Evolutionary conservation across 768 basidiomycete species (phyloP).

Genomic region (Podaxis mareebaensis): DNA sequence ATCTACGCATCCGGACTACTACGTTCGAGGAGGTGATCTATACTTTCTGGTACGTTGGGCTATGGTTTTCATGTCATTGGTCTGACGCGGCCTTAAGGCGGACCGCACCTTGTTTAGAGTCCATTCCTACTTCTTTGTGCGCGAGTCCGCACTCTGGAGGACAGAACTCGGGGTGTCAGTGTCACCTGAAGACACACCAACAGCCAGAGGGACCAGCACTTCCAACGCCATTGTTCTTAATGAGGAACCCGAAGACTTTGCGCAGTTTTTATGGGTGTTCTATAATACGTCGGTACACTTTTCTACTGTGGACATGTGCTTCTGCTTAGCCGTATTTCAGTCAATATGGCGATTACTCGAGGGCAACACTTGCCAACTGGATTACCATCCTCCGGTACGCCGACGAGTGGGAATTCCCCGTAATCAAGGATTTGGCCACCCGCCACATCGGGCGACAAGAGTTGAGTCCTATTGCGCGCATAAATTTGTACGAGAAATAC

Average conservation of each 20-base stretch:
- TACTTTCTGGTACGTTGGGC: neutral
- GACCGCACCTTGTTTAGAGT: constrained; percentile 48
- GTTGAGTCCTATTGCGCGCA: constrained; percentile 22
- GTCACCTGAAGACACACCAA: constrained; percentile 22
- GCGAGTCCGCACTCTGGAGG: constrained; percentile 49
- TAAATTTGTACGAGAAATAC: constrained; percentile 56
- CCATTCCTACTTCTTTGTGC: constrained; percentile 52
- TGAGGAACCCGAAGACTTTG: constrained; percentile 47
- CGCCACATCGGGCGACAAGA: neutral
- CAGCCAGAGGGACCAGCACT: constrained; percentile 30
- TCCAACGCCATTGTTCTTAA: constrained; percentile 38
- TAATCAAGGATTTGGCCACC: constrained; percentile 13
- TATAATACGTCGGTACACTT: constrained; percentile 55
- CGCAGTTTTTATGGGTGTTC: constrained; percentile 58
- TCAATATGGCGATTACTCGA: constrained; percentile 6
- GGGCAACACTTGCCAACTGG: constrained; percentile 6
- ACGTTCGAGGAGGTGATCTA: constrained; percentile 6
- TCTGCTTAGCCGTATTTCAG: neutral
- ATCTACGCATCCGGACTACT: neutral
- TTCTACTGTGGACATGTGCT: neutral
- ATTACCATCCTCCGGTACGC: constrained; percentile 10
- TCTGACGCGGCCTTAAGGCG: constrained; percentile 28
- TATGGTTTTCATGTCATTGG: neutral
- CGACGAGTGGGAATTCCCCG: constrained; percentile 12
- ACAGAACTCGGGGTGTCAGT: constrained; percentile 27